Conservation (phyloP, 2,329 filamentous ascomycete species). For the Calonectria pseudoreteaudii region DNA sequence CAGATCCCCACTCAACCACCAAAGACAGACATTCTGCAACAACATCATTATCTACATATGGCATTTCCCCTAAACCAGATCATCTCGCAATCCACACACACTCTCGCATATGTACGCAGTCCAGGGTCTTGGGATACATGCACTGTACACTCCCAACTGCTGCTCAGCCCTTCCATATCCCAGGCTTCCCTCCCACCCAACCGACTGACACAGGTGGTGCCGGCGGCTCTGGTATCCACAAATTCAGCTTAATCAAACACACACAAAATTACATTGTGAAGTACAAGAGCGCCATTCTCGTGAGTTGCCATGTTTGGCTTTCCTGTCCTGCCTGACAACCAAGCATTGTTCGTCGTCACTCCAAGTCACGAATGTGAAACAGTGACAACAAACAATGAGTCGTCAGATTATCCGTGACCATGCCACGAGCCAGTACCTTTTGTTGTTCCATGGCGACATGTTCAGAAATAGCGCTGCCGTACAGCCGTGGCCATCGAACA, state of each 20-base stretch:
- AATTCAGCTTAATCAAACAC: background rate
- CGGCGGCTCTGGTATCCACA: background rate
- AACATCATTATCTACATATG: background rate
- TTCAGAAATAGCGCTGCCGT: background rate
- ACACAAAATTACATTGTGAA: background rate
- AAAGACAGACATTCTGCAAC: background rate
- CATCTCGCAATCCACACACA: background rate
- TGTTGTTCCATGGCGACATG: background rate
- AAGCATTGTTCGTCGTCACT: background rate
- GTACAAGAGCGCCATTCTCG: background rate
- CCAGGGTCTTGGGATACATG: background rate
- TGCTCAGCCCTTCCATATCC: background rate
- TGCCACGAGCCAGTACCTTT: background rate
- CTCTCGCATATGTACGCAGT: slow-evolving; percentile 2
- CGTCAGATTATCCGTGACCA: background rate
- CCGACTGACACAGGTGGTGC: background rate
- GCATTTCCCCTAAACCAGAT: background rate
- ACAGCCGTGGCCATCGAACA: background rate
- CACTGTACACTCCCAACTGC: background rate
- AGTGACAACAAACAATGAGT: background rate
- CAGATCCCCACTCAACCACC: background rate
- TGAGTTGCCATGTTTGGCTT: background rate
- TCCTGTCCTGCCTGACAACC: background rate
- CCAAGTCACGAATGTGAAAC: background rate
- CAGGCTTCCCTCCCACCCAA: background rate